Evolutionary conservation across 2,329 filamentous ascomycete species (phyloP).

Genomic region (Phyllosticta citribraziliensis): DNA sequence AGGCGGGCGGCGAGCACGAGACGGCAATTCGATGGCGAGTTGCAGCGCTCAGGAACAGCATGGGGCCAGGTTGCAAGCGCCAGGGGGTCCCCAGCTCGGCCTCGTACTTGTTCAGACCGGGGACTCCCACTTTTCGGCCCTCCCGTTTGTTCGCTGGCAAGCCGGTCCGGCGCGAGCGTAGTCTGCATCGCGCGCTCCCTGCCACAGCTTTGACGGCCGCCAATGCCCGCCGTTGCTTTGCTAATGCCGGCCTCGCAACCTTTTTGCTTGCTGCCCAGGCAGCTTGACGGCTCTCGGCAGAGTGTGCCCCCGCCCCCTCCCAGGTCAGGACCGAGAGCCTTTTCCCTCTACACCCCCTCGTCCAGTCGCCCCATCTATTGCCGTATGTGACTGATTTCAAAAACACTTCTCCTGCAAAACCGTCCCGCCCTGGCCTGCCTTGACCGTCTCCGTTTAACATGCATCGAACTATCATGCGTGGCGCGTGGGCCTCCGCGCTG

Average conservation of each 20-base stretch:
- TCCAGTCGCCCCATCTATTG: not conserved
- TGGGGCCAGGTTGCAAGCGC: not conserved
- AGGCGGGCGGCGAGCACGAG: too few relatives aligned
- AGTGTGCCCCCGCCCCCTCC: not conserved
- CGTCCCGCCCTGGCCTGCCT: not conserved
- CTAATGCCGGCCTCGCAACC: not conserved
- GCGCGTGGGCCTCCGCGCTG: not conserved
- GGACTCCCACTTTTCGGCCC: not conserved
- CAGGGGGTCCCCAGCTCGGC: not conserved
- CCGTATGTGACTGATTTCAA: not conserved
- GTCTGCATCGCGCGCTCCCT: not conserved
- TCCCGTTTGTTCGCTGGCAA: not conserved
- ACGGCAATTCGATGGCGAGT: too few relatives aligned
- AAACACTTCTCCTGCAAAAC: too few relatives aligned
- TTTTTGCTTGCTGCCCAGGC: not conserved
- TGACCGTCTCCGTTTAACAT: not conserved
- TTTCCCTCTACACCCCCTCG: not conserved
- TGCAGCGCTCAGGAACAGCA: not conserved
- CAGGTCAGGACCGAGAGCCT: not conserved
- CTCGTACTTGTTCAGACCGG: not conserved
- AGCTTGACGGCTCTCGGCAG: not conserved
- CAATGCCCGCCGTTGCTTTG: not conserved
- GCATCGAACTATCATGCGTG: not conserved
- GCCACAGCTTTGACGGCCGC: not conserved
- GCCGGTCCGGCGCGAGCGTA: not conserved